phyloP scores from a whole-genome alignment of 441 rosid species.

The Bruguiera hainesii region DNA sequence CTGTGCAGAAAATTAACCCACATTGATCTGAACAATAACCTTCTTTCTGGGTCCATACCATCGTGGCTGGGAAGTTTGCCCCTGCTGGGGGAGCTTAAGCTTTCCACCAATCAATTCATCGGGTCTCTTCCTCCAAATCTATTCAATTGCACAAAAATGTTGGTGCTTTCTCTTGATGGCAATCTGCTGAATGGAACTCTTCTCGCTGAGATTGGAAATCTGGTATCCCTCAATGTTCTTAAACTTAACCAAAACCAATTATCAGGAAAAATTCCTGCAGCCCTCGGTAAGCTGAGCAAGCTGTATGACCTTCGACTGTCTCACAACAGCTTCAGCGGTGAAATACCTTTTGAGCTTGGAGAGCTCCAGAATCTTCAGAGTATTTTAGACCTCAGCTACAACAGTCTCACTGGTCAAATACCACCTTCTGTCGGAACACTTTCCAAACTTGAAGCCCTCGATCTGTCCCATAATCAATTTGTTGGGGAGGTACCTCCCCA shows the following conservation, averaged over 20 bases:
- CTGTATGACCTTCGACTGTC: slow-evolving; percentile 67
- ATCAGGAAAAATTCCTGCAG: slow-evolving; percentile 57
- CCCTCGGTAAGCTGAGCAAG: slow-evolving; percentile 61
- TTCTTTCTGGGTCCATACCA: slow-evolving; percentile 61
- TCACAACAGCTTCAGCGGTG: slow-evolving; percentile 54
- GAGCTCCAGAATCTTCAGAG: slow-evolving; percentile 68
- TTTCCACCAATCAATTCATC: slow-evolving; percentile 53
- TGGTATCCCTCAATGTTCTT: slow-evolving; percentile 57
- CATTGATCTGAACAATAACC: slow-evolving; percentile 72
- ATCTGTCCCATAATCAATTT: slow-evolving; percentile 72
- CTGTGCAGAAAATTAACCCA: slow-evolving; percentile 65
- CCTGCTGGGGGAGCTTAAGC: slow-evolving; percentile 67
- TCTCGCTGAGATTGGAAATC: slow-evolving; percentile 49
- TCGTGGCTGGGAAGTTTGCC: slow-evolving; percentile 62
- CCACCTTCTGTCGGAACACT: slow-evolving; percentile 61
- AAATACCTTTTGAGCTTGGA: slow-evolving; percentile 61
- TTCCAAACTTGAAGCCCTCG: slow-evolving; percentile 65
- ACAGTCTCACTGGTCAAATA: slow-evolving; percentile 56
- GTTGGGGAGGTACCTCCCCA: slow-evolving; percentile 59
- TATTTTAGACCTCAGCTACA: slow-evolving; percentile 62
- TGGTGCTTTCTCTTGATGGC: slow-evolving; percentile 59
- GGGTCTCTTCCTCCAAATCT: slow-evolving; percentile 59
- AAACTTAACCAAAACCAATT: slow-evolving; percentile 50
- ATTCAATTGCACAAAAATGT: slow-evolving; percentile 59
- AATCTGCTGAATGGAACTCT: slow-evolving; percentile 60